These are phyloP conservation scores for Apiotrichum laibachii DNA, from an alignment of 1,284 basidiomycete genomes.

Conservation along the genomic window DNA sequence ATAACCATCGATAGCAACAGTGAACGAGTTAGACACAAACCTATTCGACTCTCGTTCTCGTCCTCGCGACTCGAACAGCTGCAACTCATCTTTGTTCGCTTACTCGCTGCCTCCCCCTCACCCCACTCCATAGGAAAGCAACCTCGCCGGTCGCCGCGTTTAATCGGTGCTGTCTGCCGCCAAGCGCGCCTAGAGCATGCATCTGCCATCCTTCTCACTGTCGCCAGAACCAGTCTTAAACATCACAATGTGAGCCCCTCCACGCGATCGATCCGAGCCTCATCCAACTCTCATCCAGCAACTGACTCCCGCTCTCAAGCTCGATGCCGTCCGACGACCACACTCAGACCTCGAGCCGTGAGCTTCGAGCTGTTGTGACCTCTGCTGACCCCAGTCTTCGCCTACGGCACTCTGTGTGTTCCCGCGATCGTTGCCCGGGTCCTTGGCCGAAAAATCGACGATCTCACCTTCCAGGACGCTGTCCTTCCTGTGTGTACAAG, in stretches of 20 bases:
- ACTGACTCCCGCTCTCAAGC: no score
- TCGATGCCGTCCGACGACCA: constrained; percentile 12
- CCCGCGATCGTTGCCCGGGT: constrained; percentile 66
- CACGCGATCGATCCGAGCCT: not conserved
- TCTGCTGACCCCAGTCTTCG: constrained; percentile 60
- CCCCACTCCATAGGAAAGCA: no score
- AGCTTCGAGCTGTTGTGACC: not conserved
- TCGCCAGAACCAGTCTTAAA: not conserved
- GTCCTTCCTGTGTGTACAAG: constrained; percentile 53
- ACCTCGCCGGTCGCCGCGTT: no score
- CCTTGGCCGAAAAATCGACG: constrained; percentile 59
- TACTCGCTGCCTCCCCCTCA: no score
- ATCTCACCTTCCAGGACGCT: constrained; percentile 61
- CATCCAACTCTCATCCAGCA: not conserved
- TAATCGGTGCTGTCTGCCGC: no score
- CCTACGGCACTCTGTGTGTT: constrained; percentile 80
- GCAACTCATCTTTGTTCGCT: no score
- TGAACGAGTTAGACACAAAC: no score
- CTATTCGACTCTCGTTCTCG: no score
- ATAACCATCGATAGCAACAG: no score
- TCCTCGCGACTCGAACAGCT: no score
- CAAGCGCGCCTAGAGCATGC: no score
- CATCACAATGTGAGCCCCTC: not conserved
- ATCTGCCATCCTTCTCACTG: not conserved
- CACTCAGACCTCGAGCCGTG: constrained; percentile 7